phyloP scores from a whole-genome alignment of 192 early-diverging fungal genomes.

The Coemansia sp. region DNA sequence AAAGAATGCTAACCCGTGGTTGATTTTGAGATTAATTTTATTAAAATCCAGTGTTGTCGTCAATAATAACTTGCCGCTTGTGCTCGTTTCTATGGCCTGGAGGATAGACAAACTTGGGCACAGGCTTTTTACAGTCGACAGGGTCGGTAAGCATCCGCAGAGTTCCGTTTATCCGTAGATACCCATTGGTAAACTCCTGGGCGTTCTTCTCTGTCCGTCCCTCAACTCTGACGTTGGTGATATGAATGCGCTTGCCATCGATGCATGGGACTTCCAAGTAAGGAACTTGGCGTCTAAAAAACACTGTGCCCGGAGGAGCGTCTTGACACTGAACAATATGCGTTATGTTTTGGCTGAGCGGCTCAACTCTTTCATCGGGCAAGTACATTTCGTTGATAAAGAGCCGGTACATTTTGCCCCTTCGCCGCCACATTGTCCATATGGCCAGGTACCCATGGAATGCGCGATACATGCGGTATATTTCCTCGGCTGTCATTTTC shows the following conservation, averaged over 20 bases:
- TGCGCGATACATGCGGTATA: slow-evolving; percentile 66
- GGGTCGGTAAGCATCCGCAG: slow-evolving; percentile 21
- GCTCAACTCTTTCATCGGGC: slow-evolving; percentile 4
- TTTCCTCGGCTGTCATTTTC: slow-evolving; percentile 56
- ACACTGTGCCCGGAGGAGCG: slow-evolving; percentile 25
- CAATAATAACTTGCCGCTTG: too few relatives aligned
- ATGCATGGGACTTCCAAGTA: slow-evolving; percentile 36
- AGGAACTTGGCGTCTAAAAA: slow-evolving; percentile 14
- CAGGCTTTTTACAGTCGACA: slow-evolving; percentile 11
- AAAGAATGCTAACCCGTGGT: too few relatives aligned
- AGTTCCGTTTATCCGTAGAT: slow-evolving; percentile 11
- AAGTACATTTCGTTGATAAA: slow-evolving; percentile 9
- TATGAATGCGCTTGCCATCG: slow-evolving; percentile 16
- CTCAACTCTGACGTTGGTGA: background rate
- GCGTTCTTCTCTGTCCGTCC: slow-evolving; percentile 14
- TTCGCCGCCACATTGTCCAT: slow-evolving; percentile 23
- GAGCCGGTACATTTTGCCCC: slow-evolving; percentile 13
- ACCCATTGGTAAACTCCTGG: slow-evolving; percentile 18
- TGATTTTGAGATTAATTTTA: too few relatives aligned
- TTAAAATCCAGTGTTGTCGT: too few relatives aligned
- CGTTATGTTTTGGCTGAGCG: slow-evolving; percentile 1
- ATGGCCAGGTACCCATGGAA: slow-evolving; percentile 39
- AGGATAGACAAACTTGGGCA: slow-evolving; percentile 40
- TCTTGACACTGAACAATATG: background rate
- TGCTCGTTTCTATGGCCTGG: slow-evolving; percentile 8